Evolutionary conservation across 208 protist species (phyloP).

Genomic region (Tritrichomonas musculus): DNA sequence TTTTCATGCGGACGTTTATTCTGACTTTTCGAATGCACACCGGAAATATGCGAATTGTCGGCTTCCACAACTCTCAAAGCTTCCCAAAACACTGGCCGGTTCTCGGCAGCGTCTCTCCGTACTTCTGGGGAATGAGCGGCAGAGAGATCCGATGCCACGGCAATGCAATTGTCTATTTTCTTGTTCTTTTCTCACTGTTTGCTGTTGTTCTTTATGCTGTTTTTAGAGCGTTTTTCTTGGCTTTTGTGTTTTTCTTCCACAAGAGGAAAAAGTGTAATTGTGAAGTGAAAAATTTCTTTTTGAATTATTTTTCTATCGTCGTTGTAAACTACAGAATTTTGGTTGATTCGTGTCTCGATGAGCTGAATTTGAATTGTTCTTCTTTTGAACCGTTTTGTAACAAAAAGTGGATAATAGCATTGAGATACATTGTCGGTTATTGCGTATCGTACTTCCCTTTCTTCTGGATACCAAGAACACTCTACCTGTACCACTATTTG

Average conservation of each 20-base stretch:
- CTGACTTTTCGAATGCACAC: neutral
- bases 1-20: neutral
- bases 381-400: neutral
- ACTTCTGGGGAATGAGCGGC: neutral
- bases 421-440: neutral
- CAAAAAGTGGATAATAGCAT: neutral
- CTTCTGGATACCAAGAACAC: neutral
- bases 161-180: neutral
- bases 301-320: too few relatives aligned
- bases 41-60: neutral
- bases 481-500: conserved; percentile 17
- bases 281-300: too few relatives aligned
- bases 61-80: neutral
- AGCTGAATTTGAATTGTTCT: too few relatives aligned
- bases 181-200: neutral
- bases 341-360: too few relatives aligned
- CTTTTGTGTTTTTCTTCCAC: too few relatives aligned
- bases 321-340: too few relatives aligned
- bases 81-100: neutral
- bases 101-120: neutral
- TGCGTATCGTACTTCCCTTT: neutral
- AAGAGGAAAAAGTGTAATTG: too few relatives aligned
- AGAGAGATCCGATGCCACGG: neutral
- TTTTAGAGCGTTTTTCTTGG: too few relatives aligned
- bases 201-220: neutral